These are phyloP conservation scores for Persicaria maculosa DNA, from an alignment of 148 eudicot genomes.

Conservation along the genomic window DNA sequence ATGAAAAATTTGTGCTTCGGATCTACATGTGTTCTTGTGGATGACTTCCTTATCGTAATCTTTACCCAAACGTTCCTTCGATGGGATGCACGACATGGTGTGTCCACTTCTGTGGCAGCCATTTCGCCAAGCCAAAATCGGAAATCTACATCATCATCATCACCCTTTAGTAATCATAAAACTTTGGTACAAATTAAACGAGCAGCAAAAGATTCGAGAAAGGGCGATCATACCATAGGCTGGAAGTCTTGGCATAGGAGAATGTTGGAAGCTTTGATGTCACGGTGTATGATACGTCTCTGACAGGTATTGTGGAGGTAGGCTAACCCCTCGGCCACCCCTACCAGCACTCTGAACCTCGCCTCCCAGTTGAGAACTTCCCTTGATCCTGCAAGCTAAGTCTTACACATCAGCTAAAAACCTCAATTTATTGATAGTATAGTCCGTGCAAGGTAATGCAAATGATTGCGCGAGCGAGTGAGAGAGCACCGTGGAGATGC, in stretches of 20 bases:
- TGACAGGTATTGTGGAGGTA: slow-evolving; percentile 81
- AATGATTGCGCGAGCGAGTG: neutral
- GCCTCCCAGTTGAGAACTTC: slow-evolving; percentile 49
- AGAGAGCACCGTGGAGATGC: slow-evolving; percentile 51
- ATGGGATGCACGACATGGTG: slow-evolving; percentile 85
- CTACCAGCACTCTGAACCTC: slow-evolving; percentile 66
- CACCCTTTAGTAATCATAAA: neutral
- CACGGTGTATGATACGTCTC: slow-evolving; percentile 92
- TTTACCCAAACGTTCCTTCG: slow-evolving; percentile 96
- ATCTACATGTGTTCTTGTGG: neutral
- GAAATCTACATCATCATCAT: slow-evolving; percentile 52
- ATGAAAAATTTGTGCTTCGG: neutral
- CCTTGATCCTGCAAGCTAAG: slow-evolving; percentile 37
- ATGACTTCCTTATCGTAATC: neutral
- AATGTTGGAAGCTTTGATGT: slow-evolving; percentile 92
- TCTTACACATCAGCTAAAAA: neutral
- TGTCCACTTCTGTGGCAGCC: slow-evolving; percentile 92
- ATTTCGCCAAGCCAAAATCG: slow-evolving; percentile 92
- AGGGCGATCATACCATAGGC: slow-evolving; percentile 50
- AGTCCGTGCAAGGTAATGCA: neutral
- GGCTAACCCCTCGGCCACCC: slow-evolving; percentile 80
- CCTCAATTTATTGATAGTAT: neutral
- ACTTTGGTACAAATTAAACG: neutral
- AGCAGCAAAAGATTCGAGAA: neutral
- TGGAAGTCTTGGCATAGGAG: slow-evolving; percentile 61